A percentile compares a stretch with the other conserved stretches of the same genome.
These are phyloP conservation scores for Lactarius hengduanensis DNA, from an alignment of 768 basidiomycete species.

Conservation along the genomic window DNA sequence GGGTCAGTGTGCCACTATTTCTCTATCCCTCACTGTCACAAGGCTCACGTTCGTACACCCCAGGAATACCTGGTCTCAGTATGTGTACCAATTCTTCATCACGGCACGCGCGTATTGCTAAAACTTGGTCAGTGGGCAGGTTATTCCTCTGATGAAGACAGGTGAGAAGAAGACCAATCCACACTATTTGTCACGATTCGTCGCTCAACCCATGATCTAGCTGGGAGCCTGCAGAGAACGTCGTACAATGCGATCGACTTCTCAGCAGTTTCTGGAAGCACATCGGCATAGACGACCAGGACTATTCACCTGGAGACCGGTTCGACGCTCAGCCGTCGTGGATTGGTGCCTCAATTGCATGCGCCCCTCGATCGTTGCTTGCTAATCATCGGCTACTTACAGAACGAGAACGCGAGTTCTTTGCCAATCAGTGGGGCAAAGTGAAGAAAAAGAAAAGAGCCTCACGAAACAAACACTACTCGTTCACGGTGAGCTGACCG, in stretches of 20 bases:
- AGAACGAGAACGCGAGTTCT: conserved; percentile 45
- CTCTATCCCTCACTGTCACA: not conserved
- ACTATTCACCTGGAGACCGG: conserved; percentile 50
- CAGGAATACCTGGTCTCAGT: conserved; percentile 75
- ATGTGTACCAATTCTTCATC: conserved; percentile 5
- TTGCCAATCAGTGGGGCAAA: conserved; percentile 26
- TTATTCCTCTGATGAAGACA: conserved; percentile 56
- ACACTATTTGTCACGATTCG: conserved; percentile 7
- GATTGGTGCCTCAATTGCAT: conserved; percentile 47
- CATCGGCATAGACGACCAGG: conserved; percentile 54
- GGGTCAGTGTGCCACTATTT: conserved; percentile 44
- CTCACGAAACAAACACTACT: conserved; percentile 24
- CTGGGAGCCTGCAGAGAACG: conserved; percentile 68
- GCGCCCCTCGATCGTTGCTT: not conserved
- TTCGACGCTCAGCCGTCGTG: conserved; percentile 47
- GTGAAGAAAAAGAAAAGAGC: conserved; percentile 26
- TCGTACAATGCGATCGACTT: conserved; percentile 55
- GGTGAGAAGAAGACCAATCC: conserved; percentile 38
- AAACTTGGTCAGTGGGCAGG: conserved; percentile 56
- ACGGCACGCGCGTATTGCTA: not conserved
- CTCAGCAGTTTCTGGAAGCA: conserved; percentile 57
- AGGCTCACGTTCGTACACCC: not conserved
- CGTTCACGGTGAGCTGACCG: conserved; percentile 5
- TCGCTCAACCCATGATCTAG: conserved; percentile 39
- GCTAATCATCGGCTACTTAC: conserved; percentile 1